These are phyloP conservation scores for Candida vartiovaarae DNA, from an alignment of 805 yeast genomes.

Conservation along the genomic window DNA sequence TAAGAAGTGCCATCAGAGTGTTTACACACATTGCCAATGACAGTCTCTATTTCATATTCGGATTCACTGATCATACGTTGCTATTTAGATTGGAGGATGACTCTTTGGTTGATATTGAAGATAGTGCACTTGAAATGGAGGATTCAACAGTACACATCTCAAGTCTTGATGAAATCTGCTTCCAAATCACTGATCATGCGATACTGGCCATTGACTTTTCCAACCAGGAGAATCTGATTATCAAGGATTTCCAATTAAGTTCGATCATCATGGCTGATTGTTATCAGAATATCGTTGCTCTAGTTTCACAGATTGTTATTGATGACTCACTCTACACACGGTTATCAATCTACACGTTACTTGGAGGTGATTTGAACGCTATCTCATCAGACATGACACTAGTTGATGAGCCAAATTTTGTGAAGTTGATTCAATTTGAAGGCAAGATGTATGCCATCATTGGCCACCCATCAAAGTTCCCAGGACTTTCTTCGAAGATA, in stretches of 20 bases:
- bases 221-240: slow-evolving; percentile 2
- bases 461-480: slow-evolving; percentile 2
- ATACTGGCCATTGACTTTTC: slow-evolving; percentile 17
- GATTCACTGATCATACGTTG: slow-evolving; percentile 32
- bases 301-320: slow-evolving; percentile 3
- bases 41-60: slow-evolving; percentile 26
- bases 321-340: not conserved
- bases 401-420: slow-evolving; percentile 9
- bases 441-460: slow-evolving; percentile 4
- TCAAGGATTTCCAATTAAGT: slow-evolving; percentile 4
- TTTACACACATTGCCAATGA: slow-evolving; percentile 14
- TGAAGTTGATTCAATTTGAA: slow-evolving; percentile 11
- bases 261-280: slow-evolving; percentile 15
- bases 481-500: too few relatives aligned
- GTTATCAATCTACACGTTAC: slow-evolving; percentile 5
- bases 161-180: slow-evolving; percentile 13
- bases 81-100: slow-evolving; percentile 28
- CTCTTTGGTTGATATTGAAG: slow-evolving; percentile 21
- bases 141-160: slow-evolving; percentile 11
- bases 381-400: slow-evolving; percentile 3
- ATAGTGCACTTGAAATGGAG: slow-evolving; percentile 14
- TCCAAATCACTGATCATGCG: slow-evolving; percentile 20
- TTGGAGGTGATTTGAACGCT: slow-evolving; percentile 5
- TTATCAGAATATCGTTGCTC: slow-evolving; percentile 9
- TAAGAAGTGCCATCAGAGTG: slow-evolving; percentile 14